Percentiles rank a stretch among this genome's conserved stretches.
These are phyloP conservation scores for Suhomyces canberraensis DNA, from an alignment of 805 yeast species.

Conservation along the genomic window DNA sequence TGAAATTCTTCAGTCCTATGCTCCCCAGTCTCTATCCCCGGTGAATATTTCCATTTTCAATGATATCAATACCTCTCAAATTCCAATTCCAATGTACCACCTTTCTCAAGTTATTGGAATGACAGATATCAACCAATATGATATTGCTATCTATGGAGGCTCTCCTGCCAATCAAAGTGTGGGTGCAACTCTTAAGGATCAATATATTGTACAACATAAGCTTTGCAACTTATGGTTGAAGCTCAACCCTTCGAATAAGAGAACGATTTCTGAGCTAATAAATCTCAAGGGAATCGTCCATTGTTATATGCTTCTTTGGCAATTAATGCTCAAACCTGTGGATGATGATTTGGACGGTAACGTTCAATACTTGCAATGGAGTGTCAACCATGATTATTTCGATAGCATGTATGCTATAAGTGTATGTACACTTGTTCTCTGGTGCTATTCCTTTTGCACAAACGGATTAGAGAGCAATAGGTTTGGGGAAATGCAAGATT, in stretches of 20 bases:
- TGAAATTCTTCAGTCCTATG: slow-evolving; percentile 34
- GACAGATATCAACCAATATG: slow-evolving; percentile 70
- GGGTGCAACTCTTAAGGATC: slow-evolving; percentile 34
- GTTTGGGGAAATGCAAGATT: slow-evolving; percentile 14
- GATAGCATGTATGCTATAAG: slow-evolving; percentile 37
- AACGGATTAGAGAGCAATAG: slow-evolving; percentile 30
- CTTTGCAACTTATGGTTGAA: slow-evolving; percentile 31
- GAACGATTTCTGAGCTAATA: slow-evolving; percentile 23
- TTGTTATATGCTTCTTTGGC: slow-evolving; percentile 40
- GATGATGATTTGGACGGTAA: slow-evolving; percentile 13
- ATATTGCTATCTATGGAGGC: slow-evolving; percentile 75
- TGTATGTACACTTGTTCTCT: slow-evolving; percentile 36
- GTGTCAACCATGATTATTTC: slow-evolving; percentile 31
- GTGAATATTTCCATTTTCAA: slow-evolving; percentile 10
- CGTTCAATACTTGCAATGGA: slow-evolving; percentile 24
- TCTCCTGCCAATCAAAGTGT: slow-evolving; percentile 75
- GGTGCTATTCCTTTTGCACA: slow-evolving; percentile 37
- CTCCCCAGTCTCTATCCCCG: slow-evolving; percentile 6
- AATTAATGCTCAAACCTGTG: slow-evolving; percentile 29
- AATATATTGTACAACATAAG: slow-evolving; percentile 31
- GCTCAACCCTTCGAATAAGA: slow-evolving; percentile 37
- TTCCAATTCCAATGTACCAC: slow-evolving; percentile 57
- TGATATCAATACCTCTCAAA: slow-evolving; percentile 11
- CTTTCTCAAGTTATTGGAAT: slow-evolving; percentile 62
- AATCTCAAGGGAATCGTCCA: slow-evolving; percentile 37